Evolutionary conservation across 768 basidiomycete species (phyloP), one percentile per base, ranked within the genome.

Genomic region (Termitomyces eurrhizus): DNA sequence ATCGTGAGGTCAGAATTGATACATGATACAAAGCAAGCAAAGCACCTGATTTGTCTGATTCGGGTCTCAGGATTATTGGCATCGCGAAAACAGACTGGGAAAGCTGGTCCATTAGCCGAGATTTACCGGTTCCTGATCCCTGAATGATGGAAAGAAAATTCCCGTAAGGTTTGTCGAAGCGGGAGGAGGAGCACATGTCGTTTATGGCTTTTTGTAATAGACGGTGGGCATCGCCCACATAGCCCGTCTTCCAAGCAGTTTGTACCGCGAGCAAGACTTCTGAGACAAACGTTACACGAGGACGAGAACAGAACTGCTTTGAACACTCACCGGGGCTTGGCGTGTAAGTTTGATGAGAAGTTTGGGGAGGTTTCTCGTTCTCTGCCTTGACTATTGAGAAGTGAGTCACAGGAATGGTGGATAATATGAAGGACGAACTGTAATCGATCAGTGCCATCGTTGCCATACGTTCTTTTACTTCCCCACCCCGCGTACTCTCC

Each of bases 71-170:
- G 29, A 44, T 5, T 6, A 59, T n/a, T 3, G 58, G 58, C 1
- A 59, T 59, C 13, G 51, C 48, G 14, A 62, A 59, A 37, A 59
- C 49, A 21, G 33, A 32, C 18, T 48, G 16, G 11, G 62, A 46
- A 12, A 56, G 33, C 35, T 59, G n/a, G 39, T 62, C 52, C 12
- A 62, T 58, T 14, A 46, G 7, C 24, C 62, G 58, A 6, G 62
- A 62, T 58, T 62, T 50, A 16, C 49, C 49, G 9, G 49, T 50
- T 11, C 49, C 49, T 2, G 49, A 62, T 24, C 62, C 57, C 21
- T 63, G 62, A 6, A 63, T 59, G 12, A 63, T 63, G 21, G 52
- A 2, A 16, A n/a, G 21, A 3, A 52, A 37, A 7, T 45, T 45
- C 11, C 21, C 44, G 5, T 45, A 45, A 13, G 24, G 46, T 48